These are phyloP conservation scores for Naganishia vaughanmartiniae DNA, from an alignment of 768 basidiomycete species.

Conservation along the genomic window DNA sequence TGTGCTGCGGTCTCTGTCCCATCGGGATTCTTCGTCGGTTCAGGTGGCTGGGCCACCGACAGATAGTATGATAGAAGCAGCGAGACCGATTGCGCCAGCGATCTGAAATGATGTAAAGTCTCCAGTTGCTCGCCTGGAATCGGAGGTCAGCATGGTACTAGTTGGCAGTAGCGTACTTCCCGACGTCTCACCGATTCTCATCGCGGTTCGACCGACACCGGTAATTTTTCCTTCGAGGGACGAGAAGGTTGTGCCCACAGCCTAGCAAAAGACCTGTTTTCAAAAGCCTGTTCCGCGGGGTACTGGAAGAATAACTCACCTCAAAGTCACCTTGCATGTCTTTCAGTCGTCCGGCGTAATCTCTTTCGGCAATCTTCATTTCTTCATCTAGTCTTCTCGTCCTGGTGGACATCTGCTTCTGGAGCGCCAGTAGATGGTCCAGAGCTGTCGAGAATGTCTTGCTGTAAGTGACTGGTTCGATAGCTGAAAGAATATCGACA, in stretches of 20 bases:
- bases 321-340: conserved; percentile 92
- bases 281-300: background rate
- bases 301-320: conserved; percentile 55
- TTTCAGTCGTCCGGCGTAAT: conserved; percentile 90
- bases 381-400: conserved; percentile 90
- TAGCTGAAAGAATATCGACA: conserved; percentile 59
- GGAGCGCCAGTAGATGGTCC: conserved; percentile 77
- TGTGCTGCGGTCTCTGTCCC: conserved; percentile 59
- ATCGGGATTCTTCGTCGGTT: conserved; percentile 26
- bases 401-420: conserved; percentile 84
- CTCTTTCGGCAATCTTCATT: conserved; percentile 80
- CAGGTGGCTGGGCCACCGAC: conserved; percentile 64
- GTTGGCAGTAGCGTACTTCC: no score
- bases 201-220: conserved; percentile 87
- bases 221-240: conserved; percentile 88
- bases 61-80: conserved; percentile 92
- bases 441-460: conserved; percentile 86
- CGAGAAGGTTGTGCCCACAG: conserved; percentile 73
- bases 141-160: background rate
- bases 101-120: conserved; percentile 84
- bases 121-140: conserved; percentile 86
- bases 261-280: background rate
- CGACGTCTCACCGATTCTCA: conserved; percentile 72
- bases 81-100: conserved; percentile 88
- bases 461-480: conserved; percentile 90